Conservation (phyloP, 2,329 filamentous ascomycete species). For the Ampelomyces quisqualis region DNA sequence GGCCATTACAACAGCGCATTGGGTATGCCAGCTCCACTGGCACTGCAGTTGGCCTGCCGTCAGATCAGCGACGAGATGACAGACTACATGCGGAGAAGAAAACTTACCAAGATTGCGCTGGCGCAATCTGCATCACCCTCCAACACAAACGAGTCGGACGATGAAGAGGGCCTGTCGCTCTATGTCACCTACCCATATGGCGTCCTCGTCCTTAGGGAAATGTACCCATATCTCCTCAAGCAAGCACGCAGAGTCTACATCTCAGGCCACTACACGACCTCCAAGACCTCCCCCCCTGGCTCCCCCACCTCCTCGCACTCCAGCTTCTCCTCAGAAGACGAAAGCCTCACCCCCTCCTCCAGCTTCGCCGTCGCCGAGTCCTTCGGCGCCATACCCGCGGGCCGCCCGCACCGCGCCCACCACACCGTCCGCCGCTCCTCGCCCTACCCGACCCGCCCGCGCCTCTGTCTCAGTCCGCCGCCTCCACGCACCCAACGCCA, state of each 20-base stretch:
- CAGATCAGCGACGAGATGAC: slow-evolving; percentile 41
- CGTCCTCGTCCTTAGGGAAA: slow-evolving; percentile 43
- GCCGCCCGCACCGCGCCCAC: no score
- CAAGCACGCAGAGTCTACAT: slow-evolving; percentile 46
- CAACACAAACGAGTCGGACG: slow-evolving; percentile 2
- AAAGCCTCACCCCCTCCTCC: slow-evolving; percentile 15
- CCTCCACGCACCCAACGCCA: not conserved
- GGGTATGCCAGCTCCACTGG: slow-evolving; percentile 21
- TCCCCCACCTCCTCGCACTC: slow-evolving; percentile 6
- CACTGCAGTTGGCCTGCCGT: slow-evolving; percentile 34
- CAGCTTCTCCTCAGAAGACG: slow-evolving; percentile 11
- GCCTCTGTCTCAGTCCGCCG: slow-evolving; percentile 19
- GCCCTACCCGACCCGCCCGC: slow-evolving; percentile 14
- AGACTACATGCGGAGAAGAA: slow-evolving; percentile 30
- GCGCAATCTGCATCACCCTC: slow-evolving; percentile 5
- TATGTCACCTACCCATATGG: slow-evolving; percentile 47
- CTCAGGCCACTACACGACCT: slow-evolving; percentile 41
- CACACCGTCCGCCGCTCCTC: not conserved
- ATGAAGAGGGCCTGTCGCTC: slow-evolving; percentile 40
- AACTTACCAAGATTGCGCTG: slow-evolving; percentile 13
- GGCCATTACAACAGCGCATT: slow-evolving; percentile 16
- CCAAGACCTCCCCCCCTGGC: slow-evolving; percentile 5
- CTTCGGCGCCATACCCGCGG: slow-evolving; percentile 5
- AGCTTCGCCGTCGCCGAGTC: slow-evolving; percentile 15
- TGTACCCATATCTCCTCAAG: slow-evolving; percentile 44